Base-by-base conservation (phyloP, 192 early-diverging fungal genomes). In the Coemansia sp. region DNA sequence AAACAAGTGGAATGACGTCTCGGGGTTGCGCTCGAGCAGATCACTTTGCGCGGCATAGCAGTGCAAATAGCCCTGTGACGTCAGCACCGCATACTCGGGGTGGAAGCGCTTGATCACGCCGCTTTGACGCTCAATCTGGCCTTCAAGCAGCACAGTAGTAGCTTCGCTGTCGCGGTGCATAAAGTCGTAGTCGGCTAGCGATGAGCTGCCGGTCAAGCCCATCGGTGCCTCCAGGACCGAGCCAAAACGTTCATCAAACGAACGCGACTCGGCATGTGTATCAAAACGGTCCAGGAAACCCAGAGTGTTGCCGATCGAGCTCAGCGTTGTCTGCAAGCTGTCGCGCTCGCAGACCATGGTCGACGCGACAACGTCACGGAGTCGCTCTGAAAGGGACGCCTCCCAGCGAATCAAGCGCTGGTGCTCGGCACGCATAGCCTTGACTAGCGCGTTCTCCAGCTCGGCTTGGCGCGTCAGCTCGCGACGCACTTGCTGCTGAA, bases 161-260 rank as follows among this genome's bases (percentile, higher is more conserved):
- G 61, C 52, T 41, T 67, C 54, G 66, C 69, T 68, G 63, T 77
- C 63, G 52, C 66, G 63, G 58, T 77, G 62, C 75, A 77, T 77
- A 45, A 71, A 77, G 32, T 77, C 69, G 60, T 72, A 77, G 66
- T 72, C 62, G 1, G 58, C 62, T 48, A 72, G 61, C 37, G 60
- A 52, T 9, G 75, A 71, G 25, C 41, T 25, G 17, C 75, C 75
- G 3, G 47, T 62, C 3, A 77, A 62, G 2, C 75, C 75, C 69
- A 77, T 59, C 7, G 75, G 75, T 12, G 54, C 23, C 15, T 61
- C 53, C 52, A 77, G 55, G 7, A 60, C 63, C 0, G 75, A 38
- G 24, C 75, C 75, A 22, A 63, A 77, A 14, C 59, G 61, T 24
- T 58, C 22, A 10, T 77, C 69, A 58, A 77, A 77, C 1, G 69